These are phyloP conservation scores for Durusdinium trenchii DNA, from an alignment of 73 alveolate genomes.

Conservation along the genomic window DNA sequence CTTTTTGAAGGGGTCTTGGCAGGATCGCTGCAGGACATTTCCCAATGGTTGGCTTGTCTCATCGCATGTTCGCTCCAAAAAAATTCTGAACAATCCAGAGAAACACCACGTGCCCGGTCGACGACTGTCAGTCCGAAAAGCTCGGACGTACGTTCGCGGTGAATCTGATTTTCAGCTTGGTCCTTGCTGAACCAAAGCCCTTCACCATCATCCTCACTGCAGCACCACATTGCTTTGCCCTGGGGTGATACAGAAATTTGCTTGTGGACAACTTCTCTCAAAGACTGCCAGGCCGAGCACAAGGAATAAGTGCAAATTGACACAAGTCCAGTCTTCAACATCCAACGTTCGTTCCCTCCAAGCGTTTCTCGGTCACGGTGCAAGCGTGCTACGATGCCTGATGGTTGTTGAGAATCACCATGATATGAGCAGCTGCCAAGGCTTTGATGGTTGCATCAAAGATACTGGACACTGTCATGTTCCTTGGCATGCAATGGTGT, in stretches of 20 bases:
- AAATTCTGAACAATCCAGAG: too few relatives aligned
- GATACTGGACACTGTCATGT: slow-evolving; percentile 54
- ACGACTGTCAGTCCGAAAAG: too few relatives aligned
- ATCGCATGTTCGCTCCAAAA: too few relatives aligned
- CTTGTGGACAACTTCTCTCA: not conserved
- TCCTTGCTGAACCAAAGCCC: slow-evolving; percentile 88
- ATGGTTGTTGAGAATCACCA: slow-evolving; percentile 76
- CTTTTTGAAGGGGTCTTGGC: too few relatives aligned
- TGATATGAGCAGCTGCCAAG: slow-evolving; percentile 62
- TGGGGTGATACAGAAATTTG: not conserved
- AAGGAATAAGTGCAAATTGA: not conserved
- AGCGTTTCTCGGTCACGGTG: too few relatives aligned
- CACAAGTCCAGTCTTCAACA: not conserved
- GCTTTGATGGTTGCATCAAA: slow-evolving; percentile 58
- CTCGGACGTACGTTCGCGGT: too few relatives aligned
- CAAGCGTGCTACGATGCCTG: too few relatives aligned
- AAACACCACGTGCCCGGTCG: too few relatives aligned
- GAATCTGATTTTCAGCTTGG: too few relatives aligned
- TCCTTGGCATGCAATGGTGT: slow-evolving; percentile 3
- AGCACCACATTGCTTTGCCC: slow-evolving; percentile 87
- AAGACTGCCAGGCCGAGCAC: not conserved
- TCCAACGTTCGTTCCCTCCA: not conserved
- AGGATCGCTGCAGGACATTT: too few relatives aligned
- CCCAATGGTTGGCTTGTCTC: too few relatives aligned
- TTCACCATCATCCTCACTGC: slow-evolving; percentile 95